phyloP scores from a whole-genome alignment of 306 rosid genomes.

The Lotus japonicus region DNA sequence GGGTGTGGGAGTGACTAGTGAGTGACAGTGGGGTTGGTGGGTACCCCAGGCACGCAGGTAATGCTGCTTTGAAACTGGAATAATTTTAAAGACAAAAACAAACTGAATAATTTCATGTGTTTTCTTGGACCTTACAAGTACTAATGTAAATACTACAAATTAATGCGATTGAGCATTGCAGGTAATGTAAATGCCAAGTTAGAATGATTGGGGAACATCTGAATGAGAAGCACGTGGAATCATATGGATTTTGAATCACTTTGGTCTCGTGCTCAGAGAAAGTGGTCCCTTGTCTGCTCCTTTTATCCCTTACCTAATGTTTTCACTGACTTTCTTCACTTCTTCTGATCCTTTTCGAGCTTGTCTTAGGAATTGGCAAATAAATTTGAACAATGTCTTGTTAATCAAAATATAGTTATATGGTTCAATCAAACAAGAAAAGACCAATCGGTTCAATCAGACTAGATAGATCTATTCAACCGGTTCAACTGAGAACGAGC shows the following conservation, averaged over 20 bases:
- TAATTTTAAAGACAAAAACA: conserved; percentile 15
- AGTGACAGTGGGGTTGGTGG: conserved; percentile 29
- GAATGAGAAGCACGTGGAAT: conserved; percentile 37
- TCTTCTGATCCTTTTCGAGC: not conserved
- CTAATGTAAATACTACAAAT: not conserved
- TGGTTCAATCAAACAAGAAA: no score
- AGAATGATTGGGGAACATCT: conserved; percentile 21
- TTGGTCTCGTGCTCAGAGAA: conserved; percentile 20
- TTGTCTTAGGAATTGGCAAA: not conserved
- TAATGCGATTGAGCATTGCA: not conserved
- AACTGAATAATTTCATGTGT: conserved; percentile 1
- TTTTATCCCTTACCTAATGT: not conserved
- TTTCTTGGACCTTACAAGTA: conserved; percentile 11
- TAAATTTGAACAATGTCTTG: no score
- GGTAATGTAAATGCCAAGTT: conserved; percentile 20
- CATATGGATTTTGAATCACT: conserved; percentile 25
- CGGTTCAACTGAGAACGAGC: no score
- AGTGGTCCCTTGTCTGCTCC: conserved; percentile 23
- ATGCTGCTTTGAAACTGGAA: not conserved
- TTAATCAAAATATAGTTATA: no score
- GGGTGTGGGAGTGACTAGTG: conserved; percentile 16
- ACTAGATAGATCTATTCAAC: no score
- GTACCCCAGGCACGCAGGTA: conserved; percentile 23
- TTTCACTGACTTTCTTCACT: not conserved
- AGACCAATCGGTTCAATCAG: no score